A percentile compares a stretch with the other conserved stretches of the same genome.
Conservation (phyloP, 1,284 basidiomycete species). For the Sutorius eximius region DNA sequence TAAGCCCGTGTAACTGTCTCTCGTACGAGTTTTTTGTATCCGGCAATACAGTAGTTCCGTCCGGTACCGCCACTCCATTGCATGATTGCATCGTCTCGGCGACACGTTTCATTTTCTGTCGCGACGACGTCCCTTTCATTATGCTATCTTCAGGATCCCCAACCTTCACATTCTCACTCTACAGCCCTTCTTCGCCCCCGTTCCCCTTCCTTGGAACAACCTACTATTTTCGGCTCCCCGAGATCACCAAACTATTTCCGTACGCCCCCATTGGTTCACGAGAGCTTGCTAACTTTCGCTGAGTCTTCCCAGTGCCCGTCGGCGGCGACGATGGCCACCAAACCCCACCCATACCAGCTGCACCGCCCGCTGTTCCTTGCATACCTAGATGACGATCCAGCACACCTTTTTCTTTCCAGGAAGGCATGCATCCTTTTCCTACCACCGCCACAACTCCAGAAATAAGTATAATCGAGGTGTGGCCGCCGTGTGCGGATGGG, state of each 20-base stretch:
- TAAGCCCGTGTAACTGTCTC: background rate
- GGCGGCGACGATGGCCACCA: background rate
- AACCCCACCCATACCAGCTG: background rate
- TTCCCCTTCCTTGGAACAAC: slow-evolving; percentile 11
- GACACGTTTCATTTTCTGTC: background rate
- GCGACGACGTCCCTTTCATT: slow-evolving; percentile 8
- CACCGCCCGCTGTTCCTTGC: background rate
- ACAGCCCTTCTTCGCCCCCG: slow-evolving; percentile 11
- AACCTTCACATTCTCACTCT: slow-evolving; percentile 16
- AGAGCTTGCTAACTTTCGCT: background rate
- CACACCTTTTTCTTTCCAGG: background rate
- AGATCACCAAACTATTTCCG: slow-evolving; percentile 18
- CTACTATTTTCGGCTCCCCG: slow-evolving; percentile 15
- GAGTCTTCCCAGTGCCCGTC: background rate
- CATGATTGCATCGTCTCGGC: background rate
- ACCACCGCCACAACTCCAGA: background rate
- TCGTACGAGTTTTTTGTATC: background rate
- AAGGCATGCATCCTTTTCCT: background rate
- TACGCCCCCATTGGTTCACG: slow-evolving; percentile 13
- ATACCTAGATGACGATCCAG: background rate
- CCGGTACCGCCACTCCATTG: slow-evolving; percentile 11
- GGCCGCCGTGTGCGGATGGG: slow-evolving; percentile 10
- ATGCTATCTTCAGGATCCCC: slow-evolving; percentile 4
- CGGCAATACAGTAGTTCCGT: slow-evolving; percentile 15
- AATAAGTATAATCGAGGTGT: background rate